A percentile compares a stretch with the other conserved stretches of the same genome.
phyloP scores from a whole-genome alignment of 2,329 filamentous ascomycete genomes.

The Apiospora phragmitis region DNA sequence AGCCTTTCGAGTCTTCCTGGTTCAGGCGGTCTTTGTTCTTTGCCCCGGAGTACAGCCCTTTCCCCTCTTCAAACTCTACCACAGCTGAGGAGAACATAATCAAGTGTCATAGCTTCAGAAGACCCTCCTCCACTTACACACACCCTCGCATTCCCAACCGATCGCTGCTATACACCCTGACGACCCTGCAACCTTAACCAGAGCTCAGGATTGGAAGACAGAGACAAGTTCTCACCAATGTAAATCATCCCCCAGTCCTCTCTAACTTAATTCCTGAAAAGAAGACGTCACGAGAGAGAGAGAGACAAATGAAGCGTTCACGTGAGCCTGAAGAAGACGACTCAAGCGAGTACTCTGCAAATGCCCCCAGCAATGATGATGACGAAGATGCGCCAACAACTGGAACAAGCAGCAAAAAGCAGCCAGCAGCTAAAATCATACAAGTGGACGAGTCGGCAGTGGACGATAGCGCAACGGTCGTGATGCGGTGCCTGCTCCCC shows the following conservation, averaged over 20 bases:
- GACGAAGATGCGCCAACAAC: constrained; percentile 14
- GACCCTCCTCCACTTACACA: background rate
- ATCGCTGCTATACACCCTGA: constrained; percentile 3
- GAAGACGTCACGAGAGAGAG: background rate
- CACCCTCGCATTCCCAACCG: background rate
- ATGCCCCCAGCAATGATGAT: constrained; percentile 12
- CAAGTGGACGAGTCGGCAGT: constrained; percentile 54
- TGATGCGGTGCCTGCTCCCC: constrained; percentile 80
- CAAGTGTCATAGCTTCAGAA: background rate
- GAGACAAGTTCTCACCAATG: constrained; percentile 5
- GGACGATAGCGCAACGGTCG: constrained; percentile 36
- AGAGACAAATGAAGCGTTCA: constrained; percentile 59
- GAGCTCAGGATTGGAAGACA: background rate
- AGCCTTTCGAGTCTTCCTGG: background rate
- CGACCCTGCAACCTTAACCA: background rate
- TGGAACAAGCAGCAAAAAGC: constrained; percentile 16
- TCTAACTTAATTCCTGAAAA: background rate
- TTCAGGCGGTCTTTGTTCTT: background rate
- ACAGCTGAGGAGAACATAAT: background rate
- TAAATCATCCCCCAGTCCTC: constrained; percentile 5
- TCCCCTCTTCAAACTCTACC: constrained; percentile 6
- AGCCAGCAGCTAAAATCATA: constrained; percentile 52
- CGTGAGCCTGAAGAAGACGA: constrained; percentile 57
- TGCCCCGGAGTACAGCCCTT: background rate
- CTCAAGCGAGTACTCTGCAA: constrained; percentile 29